Percentiles rank a stretch among this genome's conserved stretches.
Evolutionary conservation across 345 rosid species (phyloP).

Genomic region (Acer negundo): DNA sequence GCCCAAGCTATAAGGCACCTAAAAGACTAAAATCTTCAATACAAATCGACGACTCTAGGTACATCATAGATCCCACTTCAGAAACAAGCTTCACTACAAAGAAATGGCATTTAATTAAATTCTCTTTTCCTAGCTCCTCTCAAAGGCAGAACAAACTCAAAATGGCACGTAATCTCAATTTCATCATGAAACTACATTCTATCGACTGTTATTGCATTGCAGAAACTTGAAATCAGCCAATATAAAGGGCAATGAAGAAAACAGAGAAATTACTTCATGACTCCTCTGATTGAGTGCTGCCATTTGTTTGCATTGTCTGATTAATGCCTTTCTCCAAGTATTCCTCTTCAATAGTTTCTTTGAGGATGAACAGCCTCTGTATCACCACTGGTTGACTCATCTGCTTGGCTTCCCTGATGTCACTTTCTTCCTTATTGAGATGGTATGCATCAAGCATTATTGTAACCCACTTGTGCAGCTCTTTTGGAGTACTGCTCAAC

Average conservation of each 20-base stretch:
- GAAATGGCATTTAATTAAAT: background rate
- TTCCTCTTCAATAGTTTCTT: conserved; percentile 84
- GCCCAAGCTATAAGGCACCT: background rate
- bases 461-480: conserved; percentile 90
- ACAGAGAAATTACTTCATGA: conserved; percentile 24
- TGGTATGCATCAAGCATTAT: conserved; percentile 86
- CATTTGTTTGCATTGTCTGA: conserved; percentile 24
- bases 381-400: conserved; percentile 88
- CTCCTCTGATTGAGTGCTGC: conserved; percentile 32
- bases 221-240: background rate
- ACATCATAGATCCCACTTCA: background rate
- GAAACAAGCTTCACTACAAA: background rate
- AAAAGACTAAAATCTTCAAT: background rate
- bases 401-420: conserved; percentile 78
- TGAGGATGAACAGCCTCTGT: conserved; percentile 80
- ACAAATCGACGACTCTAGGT: background rate
- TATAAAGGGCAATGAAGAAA: background rate
- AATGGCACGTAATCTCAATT: background rate
- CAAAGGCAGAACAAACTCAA: background rate
- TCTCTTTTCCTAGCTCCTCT: background rate
- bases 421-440: conserved; percentile 77
- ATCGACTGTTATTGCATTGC: background rate
- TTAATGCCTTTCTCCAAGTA: conserved; percentile 49
- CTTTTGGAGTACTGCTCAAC: conserved; percentile 74
- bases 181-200: background rate